Conservation (phyloP, 2,329 filamentous ascomycete genomes). For the Fusarium solani-melongenae region DNA sequence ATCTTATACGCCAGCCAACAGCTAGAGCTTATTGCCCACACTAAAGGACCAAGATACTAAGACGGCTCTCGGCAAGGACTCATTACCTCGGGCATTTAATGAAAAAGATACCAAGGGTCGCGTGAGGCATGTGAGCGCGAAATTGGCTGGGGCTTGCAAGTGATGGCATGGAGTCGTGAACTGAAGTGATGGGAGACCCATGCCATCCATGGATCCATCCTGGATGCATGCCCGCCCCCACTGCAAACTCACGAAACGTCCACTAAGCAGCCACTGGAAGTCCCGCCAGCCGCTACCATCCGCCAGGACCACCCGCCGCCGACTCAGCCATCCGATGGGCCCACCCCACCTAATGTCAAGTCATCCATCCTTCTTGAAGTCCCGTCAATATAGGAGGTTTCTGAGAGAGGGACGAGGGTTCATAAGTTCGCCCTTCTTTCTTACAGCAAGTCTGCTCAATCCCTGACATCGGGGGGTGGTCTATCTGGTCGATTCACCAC, state of each 20-base stretch:
- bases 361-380: conserved; percentile 21
- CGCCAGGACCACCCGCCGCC: conserved; percentile 27
- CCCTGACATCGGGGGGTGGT: conserved; percentile 5
- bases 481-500: conserved; percentile 15
- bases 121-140: conserved; percentile 31
- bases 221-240: neutral
- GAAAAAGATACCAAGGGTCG: conserved; percentile 16
- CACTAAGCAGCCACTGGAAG: conserved; percentile 2
- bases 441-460: conserved; percentile 12
- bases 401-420: conserved; percentile 27
- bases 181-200: neutral
- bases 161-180: conserved; percentile 4
- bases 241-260: conserved; percentile 15
- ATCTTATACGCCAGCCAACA: neutral
- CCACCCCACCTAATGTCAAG: conserved; percentile 28
- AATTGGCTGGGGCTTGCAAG: conserved; percentile 17
- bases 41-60: conserved; percentile 11
- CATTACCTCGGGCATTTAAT: neutral
- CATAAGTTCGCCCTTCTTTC: conserved; percentile 9
- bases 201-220: neutral
- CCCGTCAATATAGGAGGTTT: conserved; percentile 33
- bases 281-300: conserved; percentile 24
- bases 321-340: conserved; percentile 29
- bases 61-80: neutral
- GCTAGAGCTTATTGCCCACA: neutral